Evolutionary conservation across 2,329 filamentous ascomycete species (phyloP).

Genomic region (Pseudogymnoascus sp.): DNA sequence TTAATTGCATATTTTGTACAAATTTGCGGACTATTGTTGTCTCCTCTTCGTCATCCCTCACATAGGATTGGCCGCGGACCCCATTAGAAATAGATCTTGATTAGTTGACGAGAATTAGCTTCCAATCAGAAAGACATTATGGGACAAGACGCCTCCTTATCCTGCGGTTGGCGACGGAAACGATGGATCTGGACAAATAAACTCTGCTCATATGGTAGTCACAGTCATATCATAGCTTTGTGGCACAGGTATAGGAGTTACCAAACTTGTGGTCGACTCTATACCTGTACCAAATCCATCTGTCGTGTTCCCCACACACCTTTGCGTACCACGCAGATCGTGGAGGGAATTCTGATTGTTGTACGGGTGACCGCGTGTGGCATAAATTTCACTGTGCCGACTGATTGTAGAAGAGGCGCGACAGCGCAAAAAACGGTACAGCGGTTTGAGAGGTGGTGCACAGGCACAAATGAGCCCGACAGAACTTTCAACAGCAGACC

Average conservation of each 20-base stretch:
- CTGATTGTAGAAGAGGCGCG: neutral
- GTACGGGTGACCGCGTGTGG: neutral
- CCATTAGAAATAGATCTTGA: too few species aligned
- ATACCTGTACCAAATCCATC: neutral
- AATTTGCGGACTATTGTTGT: too few species aligned
- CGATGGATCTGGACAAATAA: too few species aligned
- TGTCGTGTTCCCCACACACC: neutral
- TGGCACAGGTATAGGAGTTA: neutral
- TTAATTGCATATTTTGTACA: neutral
- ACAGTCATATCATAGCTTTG: too few species aligned
- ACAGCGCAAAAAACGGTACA: constrained; percentile 11
- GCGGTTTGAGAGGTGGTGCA: constrained; percentile 17
- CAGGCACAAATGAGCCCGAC: constrained; percentile 18
- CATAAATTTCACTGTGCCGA: neutral
- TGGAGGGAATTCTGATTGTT: neutral
- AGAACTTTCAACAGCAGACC: constrained; percentile 17
- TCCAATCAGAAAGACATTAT: too few species aligned
- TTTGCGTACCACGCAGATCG: neutral
- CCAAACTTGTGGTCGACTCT: neutral
- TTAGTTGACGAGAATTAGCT: too few species aligned
- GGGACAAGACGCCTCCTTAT: too few species aligned
- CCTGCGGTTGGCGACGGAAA: too few species aligned
- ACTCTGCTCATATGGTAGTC: too few species aligned
- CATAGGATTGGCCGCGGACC: too few species aligned
- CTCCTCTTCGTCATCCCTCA: too few species aligned